phyloP scores from a whole-genome alignment of 495 filamentous ascomycete genomes.

The Tuber indicum region DNA sequence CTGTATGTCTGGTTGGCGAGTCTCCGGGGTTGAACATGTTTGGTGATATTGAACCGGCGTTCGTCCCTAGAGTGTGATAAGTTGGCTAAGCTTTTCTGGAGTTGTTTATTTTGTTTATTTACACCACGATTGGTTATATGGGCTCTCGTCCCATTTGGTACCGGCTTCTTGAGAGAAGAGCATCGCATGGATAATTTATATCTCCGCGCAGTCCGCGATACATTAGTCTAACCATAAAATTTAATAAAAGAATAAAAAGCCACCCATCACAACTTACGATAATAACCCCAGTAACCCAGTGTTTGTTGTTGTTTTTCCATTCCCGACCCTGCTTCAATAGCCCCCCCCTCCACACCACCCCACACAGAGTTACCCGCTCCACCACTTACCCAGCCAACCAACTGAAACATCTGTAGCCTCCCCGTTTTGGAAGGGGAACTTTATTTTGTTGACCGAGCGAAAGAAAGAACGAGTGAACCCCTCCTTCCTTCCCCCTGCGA shows the following conservation, averaged over 20 bases:
- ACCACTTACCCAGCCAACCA: background rate
- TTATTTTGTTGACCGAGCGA: constrained; percentile 37
- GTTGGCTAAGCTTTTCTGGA: background rate
- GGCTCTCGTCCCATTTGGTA: background rate
- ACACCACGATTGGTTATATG: background rate
- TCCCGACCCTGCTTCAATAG: constrained; percentile 23
- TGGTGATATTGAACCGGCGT: background rate
- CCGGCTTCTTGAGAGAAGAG: background rate
- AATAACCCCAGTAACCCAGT: constrained; percentile 1
- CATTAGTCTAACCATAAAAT: background rate
- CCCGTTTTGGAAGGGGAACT: constrained; percentile 36
- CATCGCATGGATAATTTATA: background rate
- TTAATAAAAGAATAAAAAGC: background rate
- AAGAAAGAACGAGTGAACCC: constrained; percentile 16
- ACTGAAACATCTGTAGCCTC: constrained; percentile 17
- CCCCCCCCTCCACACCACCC: constrained; percentile 18
- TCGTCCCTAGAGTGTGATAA: background rate
- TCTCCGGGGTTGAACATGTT: background rate
- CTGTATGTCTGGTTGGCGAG: background rate
- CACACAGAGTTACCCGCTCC: constrained; percentile 1
- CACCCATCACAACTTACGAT: background rate
- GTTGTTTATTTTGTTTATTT: background rate
- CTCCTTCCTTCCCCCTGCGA: constrained; percentile 35
- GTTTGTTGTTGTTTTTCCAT: constrained; percentile 25
- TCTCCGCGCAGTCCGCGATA: background rate